Evolutionary conservation across 2,329 filamentous ascomycete species (phyloP).

Genomic region (Ceratocystis variospora): DNA sequence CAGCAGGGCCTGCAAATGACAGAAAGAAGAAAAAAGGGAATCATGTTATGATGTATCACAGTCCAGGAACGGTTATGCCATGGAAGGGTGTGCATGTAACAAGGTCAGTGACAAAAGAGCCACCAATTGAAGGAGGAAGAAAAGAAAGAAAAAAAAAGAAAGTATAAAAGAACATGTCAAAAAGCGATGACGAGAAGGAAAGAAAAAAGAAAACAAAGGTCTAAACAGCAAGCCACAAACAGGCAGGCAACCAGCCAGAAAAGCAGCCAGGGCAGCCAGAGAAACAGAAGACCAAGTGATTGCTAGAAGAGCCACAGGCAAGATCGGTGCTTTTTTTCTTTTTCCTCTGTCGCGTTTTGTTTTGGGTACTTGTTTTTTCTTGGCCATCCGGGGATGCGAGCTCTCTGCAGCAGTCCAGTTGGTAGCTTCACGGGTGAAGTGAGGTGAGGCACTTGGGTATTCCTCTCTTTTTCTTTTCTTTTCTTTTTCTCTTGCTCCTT

Average conservation of each 20-base stretch:
- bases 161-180: not conserved
- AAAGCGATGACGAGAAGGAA: not conserved
- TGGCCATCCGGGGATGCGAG: not conserved
- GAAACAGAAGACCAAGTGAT: not conserved
- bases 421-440: not conserved
- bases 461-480: not conserved
- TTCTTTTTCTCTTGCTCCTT: not conserved
- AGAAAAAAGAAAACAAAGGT: slow-evolving; percentile 9
- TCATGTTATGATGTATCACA: not conserved
- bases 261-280: not conserved
- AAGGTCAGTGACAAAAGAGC: not conserved
- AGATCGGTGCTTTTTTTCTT: not conserved
- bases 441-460: not conserved
- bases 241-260: not conserved
- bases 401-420: not conserved
- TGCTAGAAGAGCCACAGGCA: not conserved
- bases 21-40: slow-evolving; percentile 1
- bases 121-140: not conserved
- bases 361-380: not conserved
- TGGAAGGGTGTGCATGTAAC: not conserved
- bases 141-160: not conserved
- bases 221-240: not conserved
- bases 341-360: not conserved
- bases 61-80: not conserved
- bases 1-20: not conserved